phyloP scores from a whole-genome alignment of 2,329 filamentous ascomycete species.

The Colletotrichum theobromicola region DNA sequence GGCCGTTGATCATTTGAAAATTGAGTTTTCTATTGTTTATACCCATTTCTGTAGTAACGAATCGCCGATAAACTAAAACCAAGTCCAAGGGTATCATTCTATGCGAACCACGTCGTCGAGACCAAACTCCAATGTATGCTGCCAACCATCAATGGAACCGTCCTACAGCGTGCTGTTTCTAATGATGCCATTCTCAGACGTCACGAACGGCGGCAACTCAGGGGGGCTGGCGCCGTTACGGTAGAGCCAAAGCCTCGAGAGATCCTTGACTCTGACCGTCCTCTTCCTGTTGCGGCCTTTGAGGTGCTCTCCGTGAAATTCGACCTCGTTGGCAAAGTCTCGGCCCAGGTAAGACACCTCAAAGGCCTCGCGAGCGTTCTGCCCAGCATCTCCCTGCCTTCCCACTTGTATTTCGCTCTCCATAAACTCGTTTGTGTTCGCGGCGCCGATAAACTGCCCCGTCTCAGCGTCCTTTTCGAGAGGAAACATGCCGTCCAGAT shows the following conservation, averaged over 20 bases:
- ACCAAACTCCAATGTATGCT: neutral
- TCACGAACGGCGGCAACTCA: conserved; percentile 42
- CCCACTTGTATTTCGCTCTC: conserved; percentile 57
- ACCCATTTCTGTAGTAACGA: neutral
- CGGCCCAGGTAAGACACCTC: conserved; percentile 52
- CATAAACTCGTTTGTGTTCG: conserved; percentile 64
- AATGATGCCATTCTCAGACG: conserved; percentile 39
- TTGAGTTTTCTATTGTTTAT: neutral
- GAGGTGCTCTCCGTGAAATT: conserved; percentile 39
- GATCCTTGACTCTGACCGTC: conserved; percentile 60
- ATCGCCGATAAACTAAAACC: neutral
- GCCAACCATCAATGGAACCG: neutral
- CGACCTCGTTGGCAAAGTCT: conserved; percentile 41
- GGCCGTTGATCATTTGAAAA: conserved; percentile 1
- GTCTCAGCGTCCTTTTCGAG: conserved; percentile 47
- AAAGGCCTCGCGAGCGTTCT: conserved; percentile 50
- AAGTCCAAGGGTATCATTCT: conserved; percentile 9
- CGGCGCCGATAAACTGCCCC: conserved; percentile 46
- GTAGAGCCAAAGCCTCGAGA: conserved; percentile 68
- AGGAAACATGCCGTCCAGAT: conserved; percentile 67
- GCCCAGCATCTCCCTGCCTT: conserved; percentile 46
- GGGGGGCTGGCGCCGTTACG: conserved; percentile 62
- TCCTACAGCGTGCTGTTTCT: conserved; percentile 42
- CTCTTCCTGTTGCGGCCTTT: conserved; percentile 27
- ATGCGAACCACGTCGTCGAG: neutral